A percentile compares a stretch with the other conserved stretches of the same genome.
phyloP scores from a whole-genome alignment of 2,329 filamentous ascomycete genomes.

The Dryadomyces quercus-mongolicae region DNA sequence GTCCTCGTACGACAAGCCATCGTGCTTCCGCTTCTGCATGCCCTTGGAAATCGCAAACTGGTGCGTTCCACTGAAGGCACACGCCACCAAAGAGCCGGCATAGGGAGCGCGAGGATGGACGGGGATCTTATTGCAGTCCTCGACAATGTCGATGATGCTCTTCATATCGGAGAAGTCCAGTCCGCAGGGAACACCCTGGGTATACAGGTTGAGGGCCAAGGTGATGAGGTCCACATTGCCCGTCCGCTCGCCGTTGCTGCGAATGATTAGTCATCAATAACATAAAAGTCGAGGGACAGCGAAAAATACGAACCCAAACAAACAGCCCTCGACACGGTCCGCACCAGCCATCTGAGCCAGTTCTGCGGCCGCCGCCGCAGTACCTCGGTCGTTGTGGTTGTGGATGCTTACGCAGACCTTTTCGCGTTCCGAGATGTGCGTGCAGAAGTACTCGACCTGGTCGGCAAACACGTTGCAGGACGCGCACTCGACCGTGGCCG shows the following conservation, averaged over 20 bases:
- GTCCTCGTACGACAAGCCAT: slow-evolving; percentile 47
- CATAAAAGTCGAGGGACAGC: too few species aligned
- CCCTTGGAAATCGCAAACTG: slow-evolving; percentile 96
- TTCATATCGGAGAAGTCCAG: slow-evolving; percentile 89
- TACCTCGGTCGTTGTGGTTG: slow-evolving; percentile 89
- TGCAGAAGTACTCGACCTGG: slow-evolving; percentile 92
- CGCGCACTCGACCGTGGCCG: slow-evolving; percentile 88
- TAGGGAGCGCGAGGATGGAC: slow-evolving; percentile 85
- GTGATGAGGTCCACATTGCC: slow-evolving; percentile 95
- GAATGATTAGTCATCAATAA: too few species aligned
- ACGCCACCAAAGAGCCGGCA: slow-evolving; percentile 81
- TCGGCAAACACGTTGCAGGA: slow-evolving; percentile 95
- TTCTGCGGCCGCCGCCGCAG: slow-evolving; percentile 79
- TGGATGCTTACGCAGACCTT: slow-evolving; percentile 85
- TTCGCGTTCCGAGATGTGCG: slow-evolving; percentile 69
- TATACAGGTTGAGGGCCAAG: slow-evolving; percentile 86
- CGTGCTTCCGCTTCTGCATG: slow-evolving; percentile 57
- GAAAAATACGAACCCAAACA: slow-evolving; percentile 43
- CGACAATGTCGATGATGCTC: slow-evolving; percentile 75
- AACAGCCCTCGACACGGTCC: slow-evolving; percentile 83
- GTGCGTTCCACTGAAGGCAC: slow-evolving; percentile 82
- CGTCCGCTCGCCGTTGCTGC: slow-evolving; percentile 78
- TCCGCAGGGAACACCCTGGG: slow-evolving; percentile 72
- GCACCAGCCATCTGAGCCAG: slow-evolving; percentile 93
- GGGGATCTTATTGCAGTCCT: slow-evolving; percentile 89